Conservation (phyloP, 169 alveolate species). For the Plasmodium knowlesi region DNA sequence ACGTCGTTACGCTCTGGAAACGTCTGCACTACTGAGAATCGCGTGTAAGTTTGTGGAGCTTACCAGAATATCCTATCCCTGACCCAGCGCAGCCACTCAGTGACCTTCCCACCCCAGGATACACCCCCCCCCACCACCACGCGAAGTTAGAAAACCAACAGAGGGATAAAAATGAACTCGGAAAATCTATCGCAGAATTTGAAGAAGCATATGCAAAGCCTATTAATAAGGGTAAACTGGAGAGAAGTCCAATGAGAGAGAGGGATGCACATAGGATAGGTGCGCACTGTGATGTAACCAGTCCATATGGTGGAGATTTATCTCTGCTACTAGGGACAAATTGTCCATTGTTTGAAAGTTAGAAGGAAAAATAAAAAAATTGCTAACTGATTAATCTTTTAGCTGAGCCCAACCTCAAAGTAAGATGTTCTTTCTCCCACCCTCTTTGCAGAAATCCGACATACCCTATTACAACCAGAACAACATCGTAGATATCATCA, state of each 20-base stretch:
- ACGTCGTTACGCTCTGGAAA: not conserved
- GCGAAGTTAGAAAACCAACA: not conserved
- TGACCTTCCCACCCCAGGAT: not conserved
- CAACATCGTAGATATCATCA: conserved; percentile 64
- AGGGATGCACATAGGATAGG: not conserved
- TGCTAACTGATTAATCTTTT: not conserved
- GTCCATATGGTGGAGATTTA: not conserved
- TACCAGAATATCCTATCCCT: not conserved
- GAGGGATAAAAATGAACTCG: conserved; percentile 53
- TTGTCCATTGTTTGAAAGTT: not conserved
- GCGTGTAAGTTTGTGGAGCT: not conserved
- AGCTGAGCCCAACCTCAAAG: not conserved
- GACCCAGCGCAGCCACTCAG: not conserved
- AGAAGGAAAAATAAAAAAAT: conserved; percentile 13
- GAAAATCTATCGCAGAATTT: conserved; percentile 48
- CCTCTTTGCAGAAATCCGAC: conserved; percentile 32
- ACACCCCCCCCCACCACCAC: not conserved
- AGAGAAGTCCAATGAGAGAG: not conserved
- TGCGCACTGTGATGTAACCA: not conserved
- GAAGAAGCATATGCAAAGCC: conserved; percentile 76
- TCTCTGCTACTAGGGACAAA: not conserved
- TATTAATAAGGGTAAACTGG: conserved; percentile 59
- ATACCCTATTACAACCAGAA: conserved; percentile 66
- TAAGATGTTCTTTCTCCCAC: not conserved
- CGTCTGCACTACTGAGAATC: not conserved